Evolutionary conservation across 345 rosid species (phyloP).

Genomic region (Salix viminalis): DNA sequence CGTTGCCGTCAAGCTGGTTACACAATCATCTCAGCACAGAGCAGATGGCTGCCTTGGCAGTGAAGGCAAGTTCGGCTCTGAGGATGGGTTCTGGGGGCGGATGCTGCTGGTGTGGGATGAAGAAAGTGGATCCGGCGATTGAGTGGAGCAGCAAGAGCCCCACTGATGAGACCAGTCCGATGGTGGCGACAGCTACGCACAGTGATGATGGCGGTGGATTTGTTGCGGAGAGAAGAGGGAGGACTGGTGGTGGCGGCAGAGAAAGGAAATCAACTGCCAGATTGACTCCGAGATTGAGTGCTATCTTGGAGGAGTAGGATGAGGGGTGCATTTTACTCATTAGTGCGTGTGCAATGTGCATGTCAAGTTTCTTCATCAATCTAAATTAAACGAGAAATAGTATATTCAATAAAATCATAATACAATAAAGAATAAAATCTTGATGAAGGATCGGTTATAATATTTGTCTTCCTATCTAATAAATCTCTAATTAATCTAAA

Average conservation of each 20-base stretch:
- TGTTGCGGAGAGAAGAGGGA: not conserved
- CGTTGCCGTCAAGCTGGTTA: slow-evolving; percentile 21
- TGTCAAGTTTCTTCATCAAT: too few relatives aligned
- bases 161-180: not conserved
- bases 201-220: not conserved
- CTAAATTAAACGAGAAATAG: too few relatives aligned
- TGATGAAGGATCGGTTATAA: too few relatives aligned
- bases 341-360: not conserved
- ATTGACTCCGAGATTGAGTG: not conserved
- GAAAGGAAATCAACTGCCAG: not conserved
- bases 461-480: too few relatives aligned
- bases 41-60: slow-evolving; percentile 36
- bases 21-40: slow-evolving; percentile 17
- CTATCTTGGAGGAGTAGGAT: slow-evolving; percentile 9
- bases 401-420: too few relatives aligned
- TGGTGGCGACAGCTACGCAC: not conserved
- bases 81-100: slow-evolving; percentile 6
- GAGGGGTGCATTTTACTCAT: not conserved
- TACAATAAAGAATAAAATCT: too few relatives aligned
- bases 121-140: not conserved
- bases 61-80: slow-evolving; percentile 33
- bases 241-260: not conserved
- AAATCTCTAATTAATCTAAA: too few relatives aligned
- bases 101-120: not conserved
- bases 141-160: not conserved